Evolutionary conservation across 2,329 filamentous ascomycete species (phyloP), one percentile per base, ranked within the genome.

Genomic region (Fusarium ambrosium): DNA sequence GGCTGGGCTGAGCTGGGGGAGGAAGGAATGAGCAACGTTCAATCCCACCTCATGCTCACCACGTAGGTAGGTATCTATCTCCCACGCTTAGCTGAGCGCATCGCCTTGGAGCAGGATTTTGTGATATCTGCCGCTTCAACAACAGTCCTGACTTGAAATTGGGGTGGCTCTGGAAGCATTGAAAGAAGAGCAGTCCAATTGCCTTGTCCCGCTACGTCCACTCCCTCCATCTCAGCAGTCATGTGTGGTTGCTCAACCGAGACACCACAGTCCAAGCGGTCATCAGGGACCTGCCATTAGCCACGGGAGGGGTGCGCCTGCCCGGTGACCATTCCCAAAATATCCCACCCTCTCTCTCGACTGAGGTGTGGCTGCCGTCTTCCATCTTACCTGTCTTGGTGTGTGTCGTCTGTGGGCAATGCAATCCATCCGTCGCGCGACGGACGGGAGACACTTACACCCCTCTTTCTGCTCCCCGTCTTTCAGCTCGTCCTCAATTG

Each of bases 301-400:
- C 62, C 62, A 76, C 73, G 70, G 55, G 61, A 61, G 73, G 73
- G 70, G 73, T 75, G 72, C 53, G 58, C 48, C 51, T 43, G 65
- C 69, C 71, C 68, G 69, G 70, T 77, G 72, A 73, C 72, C 68
- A 64, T 77, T 64, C 63, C 76, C 69, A 78, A 77, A 76, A 78
- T 77, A 78, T 74, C 77, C 68, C 64, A 74, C 61, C 45, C 60
- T 73, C 24, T 24, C 60, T 73, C 24, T 24, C 24, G 68, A 70
- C 70, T 68, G 64, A 70, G 65, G 67, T 71, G 68, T 68, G 51
- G 61, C 61, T 74, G 64, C 62, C 43, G 36, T 70, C 53, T 43
- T 66, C 45, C 45, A 51, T 22, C 34, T 37, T 32, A 32, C 53
- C 32, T 34, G 11, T 34, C 29, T 58, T 36, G 53, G 20, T 58